Conservation (phyloP, 257 asterid species). For the Ehretia macrophylla region DNA sequence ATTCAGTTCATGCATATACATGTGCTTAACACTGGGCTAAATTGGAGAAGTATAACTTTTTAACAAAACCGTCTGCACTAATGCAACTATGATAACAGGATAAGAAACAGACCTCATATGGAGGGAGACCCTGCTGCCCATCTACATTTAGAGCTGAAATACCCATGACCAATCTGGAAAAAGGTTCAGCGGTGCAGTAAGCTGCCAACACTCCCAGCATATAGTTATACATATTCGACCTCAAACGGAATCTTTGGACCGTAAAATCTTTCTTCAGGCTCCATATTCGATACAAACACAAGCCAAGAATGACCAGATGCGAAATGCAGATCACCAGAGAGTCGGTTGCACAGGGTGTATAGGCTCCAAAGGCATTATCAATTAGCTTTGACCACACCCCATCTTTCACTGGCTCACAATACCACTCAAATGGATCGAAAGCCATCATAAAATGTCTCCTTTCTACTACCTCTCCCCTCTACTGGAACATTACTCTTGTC, state of each 20-base stretch:
- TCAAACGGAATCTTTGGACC: conserved; percentile 60
- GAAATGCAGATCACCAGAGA: conserved; percentile 64
- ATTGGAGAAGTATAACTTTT: not conserved
- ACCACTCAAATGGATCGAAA: conserved; percentile 78
- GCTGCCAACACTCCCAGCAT: conserved; percentile 67
- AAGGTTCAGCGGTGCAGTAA: conserved; percentile 74
- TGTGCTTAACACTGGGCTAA: not conserved
- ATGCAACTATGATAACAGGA: not conserved
- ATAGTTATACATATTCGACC: conserved; percentile 73
- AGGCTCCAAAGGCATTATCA: conserved; percentile 87
- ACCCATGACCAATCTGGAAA: conserved; percentile 67
- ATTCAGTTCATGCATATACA: not conserved
- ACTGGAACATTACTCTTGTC: not conserved
- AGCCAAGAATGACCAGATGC: conserved; percentile 61
- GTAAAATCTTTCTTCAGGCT: conserved; percentile 45
- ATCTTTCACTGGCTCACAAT: conserved; percentile 69
- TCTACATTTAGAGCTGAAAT: conserved; percentile 75
- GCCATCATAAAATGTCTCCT: conserved; percentile 36
- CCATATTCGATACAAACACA: conserved; percentile 65
- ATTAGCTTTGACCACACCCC: conserved; percentile 79
- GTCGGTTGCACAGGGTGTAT: conserved; percentile 83
- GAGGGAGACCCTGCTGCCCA: conserved; percentile 58
- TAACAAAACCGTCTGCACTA: not conserved
- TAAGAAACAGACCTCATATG: conserved; percentile 61
- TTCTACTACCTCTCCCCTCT: not conserved